Evolutionary conservation across 1,284 basidiomycete genomes (phyloP), one percentile per base, ranked within the genome.

Genomic region (Gymnopus androsaceus): DNA sequence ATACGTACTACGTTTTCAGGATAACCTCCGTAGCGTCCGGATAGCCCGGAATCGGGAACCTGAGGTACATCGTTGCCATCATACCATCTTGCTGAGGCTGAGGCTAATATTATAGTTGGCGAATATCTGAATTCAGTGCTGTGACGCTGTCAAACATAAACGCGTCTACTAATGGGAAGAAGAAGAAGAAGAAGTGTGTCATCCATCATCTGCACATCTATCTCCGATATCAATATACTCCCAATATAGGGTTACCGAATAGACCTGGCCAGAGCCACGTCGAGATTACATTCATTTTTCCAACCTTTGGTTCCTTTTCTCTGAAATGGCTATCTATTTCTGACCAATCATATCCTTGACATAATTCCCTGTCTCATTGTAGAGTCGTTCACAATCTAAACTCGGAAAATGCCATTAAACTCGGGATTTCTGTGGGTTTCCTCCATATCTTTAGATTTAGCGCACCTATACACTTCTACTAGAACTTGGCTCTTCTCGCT

Each of bases 21-120:
- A 46, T 46, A 46, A 31, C n/a, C 28, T 28, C 25, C 38, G 21
- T 17, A 33, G 50, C 6, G 23, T 53, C 51, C 51, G 51, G 44
- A 53, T 27, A 53, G 41, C 27, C 51, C 51, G 51, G 48, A 50
- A 50, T 50, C 48, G 48, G 34, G 48, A 50, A 38, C 48, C 34
- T 36, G 25, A 38, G 48, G 48, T 38, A 50, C 48, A 50, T 21
- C 30, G 48, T 50, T 50, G 30, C 48, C 48, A 50, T 50, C 47
- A 49, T 37, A 49, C 37, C 40, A 49, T n/a, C 14, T 38, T 38
- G n/a, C n/a, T n/a, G 36, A 50, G 48, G 48, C 36, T 37, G 48
- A 50, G 48, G 48, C 17, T 50, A 50, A 50, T 50, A 38, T 37
- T 50, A 37, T 50, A 37, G 31, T 36, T 37, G 47, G 48, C 14